Base-by-base conservation (phyloP, 768 basidiomycete species). In the Leucocoprinus sp. region DNA sequence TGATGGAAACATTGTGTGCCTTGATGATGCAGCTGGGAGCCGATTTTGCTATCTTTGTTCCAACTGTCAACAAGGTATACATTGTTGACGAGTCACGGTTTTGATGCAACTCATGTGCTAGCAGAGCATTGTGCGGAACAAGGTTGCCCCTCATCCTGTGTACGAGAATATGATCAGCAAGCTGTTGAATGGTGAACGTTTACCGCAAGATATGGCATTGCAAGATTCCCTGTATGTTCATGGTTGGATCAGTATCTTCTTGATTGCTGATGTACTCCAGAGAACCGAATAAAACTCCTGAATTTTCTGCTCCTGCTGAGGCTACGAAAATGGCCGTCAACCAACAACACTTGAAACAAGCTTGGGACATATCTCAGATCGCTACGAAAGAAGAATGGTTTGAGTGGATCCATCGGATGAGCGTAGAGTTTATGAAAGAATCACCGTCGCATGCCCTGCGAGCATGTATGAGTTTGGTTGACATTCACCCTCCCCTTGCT, bases 391-490 rank as follows among this genome's bases (percentile, higher is more conserved):
- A 92, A 36, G 93, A 98, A 52, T 99, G 96, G 96, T 66, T 74
- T 14, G 91, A 93, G 29, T 99, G 96, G 96, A 84, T 96, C 71
- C 91, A 88, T 57, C 76, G 84, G 12, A 74, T 99, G 7, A 82
- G 91, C 14, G 87, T 93, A 2, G 93, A 97, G 60, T 85, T 98
- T 57, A 93, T 99, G 85, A 90, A 93, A 57, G 93, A 98, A 52
- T 97, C 95, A 0, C 95, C 96, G 0, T 96, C 93, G 1, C 93
- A 95, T 66, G 96, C 96, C n/a, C 75, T 99, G 29, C 80, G 96
- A 35, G 93, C 96, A 0, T 97, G 95, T 57, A 91, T 92, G 78
- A 89, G 80, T 55, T 67, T 98, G 36, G 92, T 97, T 2, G 90
- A 96, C 58, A 80, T 86, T 6, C 89, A 97, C 61, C 76, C 83